phyloP scores from a whole-genome alignment of 106 monocot genomes.

The Gastrodia elata region DNA sequence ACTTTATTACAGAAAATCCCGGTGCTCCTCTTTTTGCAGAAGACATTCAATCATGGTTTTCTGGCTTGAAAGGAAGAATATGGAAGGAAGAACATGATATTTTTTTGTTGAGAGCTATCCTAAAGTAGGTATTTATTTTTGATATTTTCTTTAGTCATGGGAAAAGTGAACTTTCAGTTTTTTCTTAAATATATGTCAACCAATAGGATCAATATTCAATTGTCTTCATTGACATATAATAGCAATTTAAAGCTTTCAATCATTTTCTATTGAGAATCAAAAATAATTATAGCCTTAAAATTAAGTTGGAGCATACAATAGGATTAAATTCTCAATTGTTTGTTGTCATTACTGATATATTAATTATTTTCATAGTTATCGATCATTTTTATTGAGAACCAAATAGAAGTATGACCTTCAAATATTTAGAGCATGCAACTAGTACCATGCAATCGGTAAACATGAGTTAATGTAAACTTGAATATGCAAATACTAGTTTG shows the following conservation, averaged over 20 bases:
- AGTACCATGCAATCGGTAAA: background rate
- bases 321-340: background rate
- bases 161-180: background rate
- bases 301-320: too few species aligned
- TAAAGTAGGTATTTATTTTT: conserved; percentile 40
- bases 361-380: background rate
- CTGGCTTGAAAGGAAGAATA: conserved; percentile 46
- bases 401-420: background rate
- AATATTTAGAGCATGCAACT: background rate
- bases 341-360: background rate
- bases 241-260: too few species aligned
- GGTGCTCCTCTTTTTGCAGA: conserved; percentile 45
- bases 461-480: background rate
- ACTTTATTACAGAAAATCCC: conserved; percentile 24
- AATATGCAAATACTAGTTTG: background rate
- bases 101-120: conserved; percentile 52
- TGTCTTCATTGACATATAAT: too few species aligned
- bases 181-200: background rate
- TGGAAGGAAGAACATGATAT: conserved; percentile 86
- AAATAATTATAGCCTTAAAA: too few species aligned
- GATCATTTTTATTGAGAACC: background rate
- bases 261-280: too few species aligned
- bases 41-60: conserved; percentile 53
- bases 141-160: background rate
- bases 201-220: background rate